phyloP scores from a whole-genome alignment of 306 rosid genomes.

The Citrullus colocynthis region DNA sequence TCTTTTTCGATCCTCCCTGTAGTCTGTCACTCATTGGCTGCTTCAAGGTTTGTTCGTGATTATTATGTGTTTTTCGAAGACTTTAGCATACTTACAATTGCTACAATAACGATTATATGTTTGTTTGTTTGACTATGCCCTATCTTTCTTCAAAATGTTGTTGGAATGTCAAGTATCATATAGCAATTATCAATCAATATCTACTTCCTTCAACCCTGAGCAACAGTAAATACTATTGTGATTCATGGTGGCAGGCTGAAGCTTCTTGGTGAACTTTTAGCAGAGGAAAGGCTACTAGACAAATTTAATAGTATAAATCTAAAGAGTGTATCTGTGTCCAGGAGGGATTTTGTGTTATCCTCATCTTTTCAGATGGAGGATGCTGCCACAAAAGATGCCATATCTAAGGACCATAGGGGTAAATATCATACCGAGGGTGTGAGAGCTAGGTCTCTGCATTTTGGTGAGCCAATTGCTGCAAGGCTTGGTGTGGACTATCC shows the following conservation, averaged over 20 bases:
- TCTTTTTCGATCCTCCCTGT: background rate
- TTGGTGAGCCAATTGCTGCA: conserved; percentile 59
- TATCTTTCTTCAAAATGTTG: background rate
- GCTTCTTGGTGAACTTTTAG: background rate
- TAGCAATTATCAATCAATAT: background rate
- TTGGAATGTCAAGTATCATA: background rate
- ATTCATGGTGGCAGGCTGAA: background rate
- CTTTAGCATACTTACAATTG: background rate
- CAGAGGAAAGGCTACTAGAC: background rate
- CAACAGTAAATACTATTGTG: background rate
- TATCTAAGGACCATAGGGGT: background rate
- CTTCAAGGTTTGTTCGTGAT: background rate
- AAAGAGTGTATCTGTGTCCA: background rate
- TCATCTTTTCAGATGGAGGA: background rate
- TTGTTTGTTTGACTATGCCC: background rate
- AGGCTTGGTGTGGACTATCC: conserved; percentile 86
- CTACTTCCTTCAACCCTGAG: background rate
- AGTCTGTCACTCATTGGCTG: background rate
- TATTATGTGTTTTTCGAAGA: background rate
- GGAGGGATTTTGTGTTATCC: background rate
- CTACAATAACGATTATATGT: background rate
- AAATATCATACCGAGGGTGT: conserved; percentile 15
- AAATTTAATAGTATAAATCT: background rate
- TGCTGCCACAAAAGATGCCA: background rate
- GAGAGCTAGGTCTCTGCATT: conserved; percentile 32